Conservation (phyloP, 495 filamentous ascomycete species). For the Hypoxylon lienhwacheense region DNA sequence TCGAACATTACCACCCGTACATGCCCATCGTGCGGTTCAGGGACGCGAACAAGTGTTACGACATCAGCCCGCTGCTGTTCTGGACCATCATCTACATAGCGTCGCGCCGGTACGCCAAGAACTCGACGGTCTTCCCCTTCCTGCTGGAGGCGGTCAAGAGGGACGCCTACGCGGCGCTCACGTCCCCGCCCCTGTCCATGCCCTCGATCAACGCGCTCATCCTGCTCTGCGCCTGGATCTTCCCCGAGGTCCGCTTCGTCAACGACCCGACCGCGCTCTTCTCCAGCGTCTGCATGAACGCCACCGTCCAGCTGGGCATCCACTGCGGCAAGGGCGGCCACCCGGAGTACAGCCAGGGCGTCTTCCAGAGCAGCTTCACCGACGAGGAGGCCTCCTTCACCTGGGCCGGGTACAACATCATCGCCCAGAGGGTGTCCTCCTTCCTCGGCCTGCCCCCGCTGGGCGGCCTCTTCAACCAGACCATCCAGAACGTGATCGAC, state of each 20-base stretch:
- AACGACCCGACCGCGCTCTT: constrained; percentile 48
- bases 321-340: constrained; percentile 49
- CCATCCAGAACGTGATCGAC: constrained; percentile 45
- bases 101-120: constrained; percentile 47
- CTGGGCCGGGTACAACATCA: constrained; percentile 50
- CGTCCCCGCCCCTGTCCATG: constrained; percentile 41
- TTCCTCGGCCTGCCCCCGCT: constrained; percentile 46
- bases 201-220: constrained; percentile 48
- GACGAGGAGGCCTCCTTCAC: constrained; percentile 51
- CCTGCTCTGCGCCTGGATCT: constrained; percentile 48
- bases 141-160: constrained; percentile 44
- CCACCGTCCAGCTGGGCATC: constrained; percentile 44
- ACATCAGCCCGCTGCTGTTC: constrained; percentile 44
- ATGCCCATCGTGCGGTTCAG: constrained; percentile 45
- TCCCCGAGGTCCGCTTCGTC: constrained; percentile 46
- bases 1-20: constrained; percentile 50
- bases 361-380: constrained; percentile 39
- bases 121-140: constrained; percentile 45
- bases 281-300: constrained; percentile 45
- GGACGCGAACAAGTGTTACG: constrained; percentile 47
- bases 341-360: constrained; percentile 43
- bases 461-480: constrained; percentile 45
- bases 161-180: constrained; percentile 43
- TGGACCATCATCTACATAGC: constrained; percentile 51
- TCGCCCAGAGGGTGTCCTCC: constrained; percentile 46